Percentiles rank a stretch among this genome's conserved stretches.
phyloP scores from a whole-genome alignment of 768 basidiomycete genomes.

The Lactifluus pinguis region DNA sequence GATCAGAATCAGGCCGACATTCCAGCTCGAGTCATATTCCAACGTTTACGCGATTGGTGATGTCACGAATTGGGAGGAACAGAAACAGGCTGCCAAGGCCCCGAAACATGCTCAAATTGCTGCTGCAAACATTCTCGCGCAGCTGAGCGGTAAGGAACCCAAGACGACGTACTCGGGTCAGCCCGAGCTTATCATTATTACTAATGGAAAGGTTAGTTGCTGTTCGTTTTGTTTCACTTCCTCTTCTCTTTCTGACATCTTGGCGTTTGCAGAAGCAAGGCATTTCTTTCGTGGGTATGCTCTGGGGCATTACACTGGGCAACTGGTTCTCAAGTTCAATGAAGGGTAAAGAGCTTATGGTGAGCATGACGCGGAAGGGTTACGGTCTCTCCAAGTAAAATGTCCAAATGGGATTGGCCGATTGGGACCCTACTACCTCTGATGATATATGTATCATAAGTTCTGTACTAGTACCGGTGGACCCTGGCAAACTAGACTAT shows the following conservation, averaged over 20 bases:
- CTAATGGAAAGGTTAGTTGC: conserved; percentile 17
- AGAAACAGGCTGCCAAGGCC: conserved; percentile 51
- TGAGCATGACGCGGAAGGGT: conserved; percentile 11
- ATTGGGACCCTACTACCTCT: background rate
- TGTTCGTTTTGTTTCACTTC: background rate
- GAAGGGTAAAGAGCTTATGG: conserved; percentile 14
- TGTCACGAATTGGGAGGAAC: conserved; percentile 52
- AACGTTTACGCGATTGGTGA: conserved; percentile 61
- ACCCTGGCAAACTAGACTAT: too few species aligned
- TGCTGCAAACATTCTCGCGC: too few species aligned
- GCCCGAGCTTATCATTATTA: conserved; percentile 39
- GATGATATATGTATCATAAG: conserved; percentile 7
- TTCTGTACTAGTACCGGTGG: background rate
- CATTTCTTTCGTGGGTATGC: conserved; percentile 3
- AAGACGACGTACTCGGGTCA: conserved; percentile 41
- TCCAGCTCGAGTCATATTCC: conserved; percentile 44
- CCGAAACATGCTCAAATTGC: background rate
- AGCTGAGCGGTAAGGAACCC: conserved; percentile 3
- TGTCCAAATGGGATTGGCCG: too few species aligned
- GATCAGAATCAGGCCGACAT: conserved; percentile 47
- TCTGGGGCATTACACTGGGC: conserved; percentile 15
- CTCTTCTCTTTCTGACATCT: background rate
- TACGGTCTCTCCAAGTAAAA: conserved; percentile 6
- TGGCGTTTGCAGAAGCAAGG: conserved; percentile 1
- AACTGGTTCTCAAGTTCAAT: conserved; percentile 16